These are phyloP conservation scores for Chlamydomonas reinhardtii DNA, from an alignment of 163 green algal species.

Conservation along the genomic window DNA sequence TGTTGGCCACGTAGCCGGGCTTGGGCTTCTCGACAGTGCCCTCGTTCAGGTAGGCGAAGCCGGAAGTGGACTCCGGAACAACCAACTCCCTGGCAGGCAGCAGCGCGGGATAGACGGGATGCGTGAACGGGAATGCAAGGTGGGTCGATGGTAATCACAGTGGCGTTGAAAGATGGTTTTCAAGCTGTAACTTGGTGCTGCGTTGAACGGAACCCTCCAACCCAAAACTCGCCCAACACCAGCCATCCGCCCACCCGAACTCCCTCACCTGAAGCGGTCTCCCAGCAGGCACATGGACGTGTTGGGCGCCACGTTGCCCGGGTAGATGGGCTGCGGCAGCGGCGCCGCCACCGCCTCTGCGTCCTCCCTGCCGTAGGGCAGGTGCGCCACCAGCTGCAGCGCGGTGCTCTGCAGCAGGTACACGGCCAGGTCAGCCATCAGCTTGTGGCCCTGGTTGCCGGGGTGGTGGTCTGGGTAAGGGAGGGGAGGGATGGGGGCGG, in stretches of 20 bases:
- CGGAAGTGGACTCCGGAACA: background rate
- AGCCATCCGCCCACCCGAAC: too few species aligned
- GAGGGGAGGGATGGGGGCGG: too few species aligned
- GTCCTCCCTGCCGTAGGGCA: slow-evolving; percentile 18
- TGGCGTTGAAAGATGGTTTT: too few species aligned
- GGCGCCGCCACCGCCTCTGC: slow-evolving; percentile 15
- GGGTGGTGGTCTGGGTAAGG: slow-evolving; percentile 11
- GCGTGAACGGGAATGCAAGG: too few species aligned
- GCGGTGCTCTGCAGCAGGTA: slow-evolving; percentile 33
- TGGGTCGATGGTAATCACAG: too few species aligned
- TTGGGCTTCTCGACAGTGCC: slow-evolving; percentile 31
- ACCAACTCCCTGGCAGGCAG: background rate
- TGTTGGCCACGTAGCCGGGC: slow-evolving; percentile 28
- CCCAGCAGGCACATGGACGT: slow-evolving; percentile 28
- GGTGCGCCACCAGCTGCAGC: slow-evolving; percentile 6
- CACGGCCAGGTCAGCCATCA: slow-evolving; percentile 50
- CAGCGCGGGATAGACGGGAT: background rate
- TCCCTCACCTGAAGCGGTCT: slow-evolving; percentile 23
- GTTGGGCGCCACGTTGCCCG: slow-evolving; percentile 18
- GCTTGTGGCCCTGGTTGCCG: slow-evolving; percentile 40
- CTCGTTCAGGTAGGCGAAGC: slow-evolving; percentile 31
- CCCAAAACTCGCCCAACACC: too few species aligned
- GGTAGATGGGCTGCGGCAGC: slow-evolving; percentile 10
- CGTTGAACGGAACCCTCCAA: too few species aligned
- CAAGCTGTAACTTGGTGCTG: too few species aligned